A percentile compares a stretch with the other conserved stretches of the same genome.
Conservation (phyloP, 371 early-diverging fungal species). For the Mortierella sp. region DNA sequence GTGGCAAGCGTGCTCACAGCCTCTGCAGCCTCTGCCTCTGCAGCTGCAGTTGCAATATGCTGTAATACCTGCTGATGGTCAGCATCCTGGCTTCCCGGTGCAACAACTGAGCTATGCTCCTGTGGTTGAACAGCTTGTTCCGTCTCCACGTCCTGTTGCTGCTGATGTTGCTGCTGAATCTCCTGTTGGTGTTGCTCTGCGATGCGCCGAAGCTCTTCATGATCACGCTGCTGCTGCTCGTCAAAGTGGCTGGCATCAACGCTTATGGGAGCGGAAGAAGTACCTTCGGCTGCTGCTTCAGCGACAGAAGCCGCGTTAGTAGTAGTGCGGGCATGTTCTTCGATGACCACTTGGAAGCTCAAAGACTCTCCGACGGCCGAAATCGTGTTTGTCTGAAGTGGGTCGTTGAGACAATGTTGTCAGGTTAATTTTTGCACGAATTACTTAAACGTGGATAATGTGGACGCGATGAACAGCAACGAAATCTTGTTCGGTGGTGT, state of each 20-base stretch:
- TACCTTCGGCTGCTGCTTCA: constrained; percentile 4
- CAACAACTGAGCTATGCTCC: neutral
- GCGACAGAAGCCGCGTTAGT: neutral
- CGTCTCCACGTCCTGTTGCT: constrained; percentile 10
- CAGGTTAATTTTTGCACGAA: too few species aligned
- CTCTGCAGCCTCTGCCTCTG: constrained; percentile 7
- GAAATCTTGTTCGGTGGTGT: too few species aligned
- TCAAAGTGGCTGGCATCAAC: neutral
- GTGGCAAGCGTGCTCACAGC: neutral
- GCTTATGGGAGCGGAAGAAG: constrained; percentile 17
- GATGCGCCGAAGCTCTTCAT: constrained; percentile 29
- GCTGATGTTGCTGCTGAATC: constrained; percentile 19
- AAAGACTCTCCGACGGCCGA: too few species aligned
- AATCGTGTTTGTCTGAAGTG: neutral
- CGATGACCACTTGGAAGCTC: too few species aligned
- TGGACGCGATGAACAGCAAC: too few species aligned
- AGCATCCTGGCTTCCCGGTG: constrained; percentile 8
- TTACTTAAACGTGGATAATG: too few species aligned
- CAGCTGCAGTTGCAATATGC: constrained; percentile 9
- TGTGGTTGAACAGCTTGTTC: neutral
- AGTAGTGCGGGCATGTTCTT: too few species aligned
- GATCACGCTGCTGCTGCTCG: constrained; percentile 26
- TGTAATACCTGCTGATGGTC: constrained; percentile 9
- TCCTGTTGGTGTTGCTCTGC: constrained; percentile 31
- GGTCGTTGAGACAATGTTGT: too few species aligned